Evolutionary conservation across 2,329 filamentous ascomycete species (phyloP), one percentile per base, ranked within the genome.

Genomic region (Exophiala sideris): DNA sequence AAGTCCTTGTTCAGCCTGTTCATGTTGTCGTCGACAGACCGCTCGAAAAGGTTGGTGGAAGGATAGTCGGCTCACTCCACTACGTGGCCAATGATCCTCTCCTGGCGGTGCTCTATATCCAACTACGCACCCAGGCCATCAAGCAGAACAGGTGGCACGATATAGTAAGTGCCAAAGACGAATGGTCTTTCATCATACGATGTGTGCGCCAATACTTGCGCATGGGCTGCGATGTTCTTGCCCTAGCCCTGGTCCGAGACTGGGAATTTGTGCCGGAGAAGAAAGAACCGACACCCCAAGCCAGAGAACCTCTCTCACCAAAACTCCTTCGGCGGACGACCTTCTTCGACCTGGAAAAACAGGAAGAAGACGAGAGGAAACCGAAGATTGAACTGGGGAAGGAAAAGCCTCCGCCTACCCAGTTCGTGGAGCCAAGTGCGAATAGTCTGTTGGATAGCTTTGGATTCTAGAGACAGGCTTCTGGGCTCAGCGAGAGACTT

Each of bases 221-320:
- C 7, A 96, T 94, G 91, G 92, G 94, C 2, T 95, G 94, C 66
- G 92, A 96, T 70, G 71, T 96, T 7, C 80, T 97, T 0, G 94
- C 91, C 1, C 76, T 97, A 3, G 89, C 95, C 64, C 76, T 97
- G 5, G 87, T 76, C 10, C 67, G 69, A 16, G 69, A 71, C 48
- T 76, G 86, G 88, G 78, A 70, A 74, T 75, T 72, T 50, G 58
- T 70, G 34, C 63, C 62, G 14, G 53, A 57, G 20, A 55, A 47
- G 11, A 47, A 46, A 21, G 35, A 40, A 14, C n/a, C 10, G 11
- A 14, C 14, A 21, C n/a, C 14, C 34, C 78, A 79, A 38, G 60
- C 68, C 40, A 71, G 61, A 12, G 50, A 57, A 54, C 18, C 34
- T 5, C n/a, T 7, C 9, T 54, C 57, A 11, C 51, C 62, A 20